phyloP scores from a whole-genome alignment of 805 yeast genomes.

The Sugiyamaella chiloensis region DNA sequence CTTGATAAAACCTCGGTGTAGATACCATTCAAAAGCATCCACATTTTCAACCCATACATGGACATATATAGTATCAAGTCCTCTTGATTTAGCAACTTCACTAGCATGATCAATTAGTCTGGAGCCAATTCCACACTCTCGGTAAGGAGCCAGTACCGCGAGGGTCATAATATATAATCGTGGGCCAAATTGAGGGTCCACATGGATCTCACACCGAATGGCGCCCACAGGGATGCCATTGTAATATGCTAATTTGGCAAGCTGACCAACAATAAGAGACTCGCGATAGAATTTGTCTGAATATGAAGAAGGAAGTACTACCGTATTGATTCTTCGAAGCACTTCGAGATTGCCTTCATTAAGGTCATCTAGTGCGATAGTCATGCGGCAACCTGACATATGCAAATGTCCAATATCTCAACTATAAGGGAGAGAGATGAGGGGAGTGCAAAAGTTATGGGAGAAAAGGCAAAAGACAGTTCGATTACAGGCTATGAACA shows the following conservation, averaged over 20 bases:
- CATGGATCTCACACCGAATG: constrained; percentile 49
- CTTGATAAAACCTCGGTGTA: constrained; percentile 46
- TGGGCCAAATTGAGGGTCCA: constrained; percentile 43
- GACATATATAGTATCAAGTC: constrained; percentile 49
- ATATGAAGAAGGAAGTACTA: constrained; percentile 50
- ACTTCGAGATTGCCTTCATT: constrained; percentile 50
- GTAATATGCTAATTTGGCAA: constrained; percentile 59
- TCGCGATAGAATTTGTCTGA: constrained; percentile 51
- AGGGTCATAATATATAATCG: constrained; percentile 62
- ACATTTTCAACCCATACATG: constrained; percentile 51
- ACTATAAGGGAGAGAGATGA: no score
- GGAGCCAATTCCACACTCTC: constrained; percentile 58
- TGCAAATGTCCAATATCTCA: no score
- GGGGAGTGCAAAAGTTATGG: no score
- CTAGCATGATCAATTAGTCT: constrained; percentile 55
- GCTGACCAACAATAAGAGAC: constrained; percentile 46
- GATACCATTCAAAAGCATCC: constrained; percentile 50
- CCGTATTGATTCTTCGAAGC: constrained; percentile 53
- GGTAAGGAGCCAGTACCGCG: constrained; percentile 65
- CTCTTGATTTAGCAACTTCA: constrained; percentile 52
- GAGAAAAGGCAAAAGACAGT: no score
- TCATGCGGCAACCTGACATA: constrained; percentile 5
- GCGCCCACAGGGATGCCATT: constrained; percentile 82
- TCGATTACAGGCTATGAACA: no score
- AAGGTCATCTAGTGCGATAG: constrained; percentile 3